Conservation (phyloP, 768 basidiomycete species). For the Suillus sp. region DNA sequence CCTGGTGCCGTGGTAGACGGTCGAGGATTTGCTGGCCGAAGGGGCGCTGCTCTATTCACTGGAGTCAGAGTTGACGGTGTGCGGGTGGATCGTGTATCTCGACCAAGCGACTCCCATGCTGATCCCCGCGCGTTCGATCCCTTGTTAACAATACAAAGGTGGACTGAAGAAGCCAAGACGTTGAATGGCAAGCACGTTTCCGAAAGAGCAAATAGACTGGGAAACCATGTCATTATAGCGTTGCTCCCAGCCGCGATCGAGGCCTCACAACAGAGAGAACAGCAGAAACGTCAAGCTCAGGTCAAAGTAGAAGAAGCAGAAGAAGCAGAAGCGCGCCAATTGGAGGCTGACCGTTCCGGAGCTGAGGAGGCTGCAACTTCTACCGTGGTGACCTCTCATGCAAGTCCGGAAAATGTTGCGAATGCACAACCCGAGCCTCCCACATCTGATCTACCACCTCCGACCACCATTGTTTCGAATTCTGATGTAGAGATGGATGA, state of each 20-base stretch:
- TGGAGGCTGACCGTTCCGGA: slow-evolving; percentile 35
- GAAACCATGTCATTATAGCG: slow-evolving; percentile 70
- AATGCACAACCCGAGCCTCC: slow-evolving; percentile 12
- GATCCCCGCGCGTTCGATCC: slow-evolving; percentile 64
- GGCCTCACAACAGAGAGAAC: slow-evolving; percentile 49
- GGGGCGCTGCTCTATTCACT: slow-evolving; percentile 48
- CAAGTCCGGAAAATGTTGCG: slow-evolving; percentile 6
- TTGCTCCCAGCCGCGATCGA: slow-evolving; percentile 81
- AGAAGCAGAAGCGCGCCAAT: slow-evolving; percentile 44
- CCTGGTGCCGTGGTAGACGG: slow-evolving; percentile 64
- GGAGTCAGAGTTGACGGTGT: slow-evolving; percentile 43
- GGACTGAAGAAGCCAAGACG: slow-evolving; percentile 87
- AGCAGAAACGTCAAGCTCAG: slow-evolving; percentile 45
- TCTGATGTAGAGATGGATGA: slow-evolving; percentile 58
- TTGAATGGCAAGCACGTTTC: slow-evolving; percentile 73
- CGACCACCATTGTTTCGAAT: slow-evolving; percentile 34
- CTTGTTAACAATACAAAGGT: slow-evolving; percentile 79
- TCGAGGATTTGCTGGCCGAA: slow-evolving; percentile 52
- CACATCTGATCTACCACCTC: slow-evolving; percentile 12
- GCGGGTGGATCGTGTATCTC: slow-evolving; percentile 58
- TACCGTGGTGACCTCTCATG: background rate
- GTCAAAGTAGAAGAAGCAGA: slow-evolving; percentile 55
- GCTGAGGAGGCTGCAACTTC: slow-evolving; percentile 34
- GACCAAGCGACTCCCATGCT: slow-evolving; percentile 48
- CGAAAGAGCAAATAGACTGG: slow-evolving; percentile 65